Base-by-base conservation (phyloP, 768 basidiomycete genomes). In the Mycena crocata region DNA sequence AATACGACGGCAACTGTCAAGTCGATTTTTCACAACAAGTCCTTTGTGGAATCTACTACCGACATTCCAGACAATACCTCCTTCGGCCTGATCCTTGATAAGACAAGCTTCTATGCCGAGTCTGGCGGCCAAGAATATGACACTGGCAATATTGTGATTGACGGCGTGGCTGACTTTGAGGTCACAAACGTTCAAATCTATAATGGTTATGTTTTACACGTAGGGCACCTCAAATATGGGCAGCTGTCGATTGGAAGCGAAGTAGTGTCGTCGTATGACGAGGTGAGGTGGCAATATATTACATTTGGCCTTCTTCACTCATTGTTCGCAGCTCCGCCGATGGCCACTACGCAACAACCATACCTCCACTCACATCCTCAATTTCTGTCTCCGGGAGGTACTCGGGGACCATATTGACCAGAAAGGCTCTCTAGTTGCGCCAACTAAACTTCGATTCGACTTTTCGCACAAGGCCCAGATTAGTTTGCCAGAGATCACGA, bases 401-500 rank as follows among this genome's bases (percentile, higher is more conserved):
- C 89, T 99, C 14, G 98, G 98, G 28, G 96, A 98, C 76, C 98
- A 99, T 74, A 92, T 99, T 65, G 98, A 99, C 78, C 98, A 99
- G 77, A 98, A 94, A 76, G 98, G 98, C 34, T 99, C 98, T 5
- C 89, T 99, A 49, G 98, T 99, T 68, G 96, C 98, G 1, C 95
- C 96, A 0, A 89, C 90, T 26, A 98, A 98, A 79, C 88, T 99
- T 28, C 94, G 98, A 21, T 99, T 99, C 80, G 98, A 99, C 79
- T 99, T 99, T 79, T 96, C 95, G 21, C 98, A 99, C 82, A 98
- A 98, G 78, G 86, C 94, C 3, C 90, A 90, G 65, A 92, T 99
- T 67, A 77, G 87, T n/a, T 77, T 88, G 1, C 78, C 87, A 3
- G 96, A 99, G 55, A 85, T 99, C 35, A 75, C 80, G 52, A 91